These are phyloP conservation scores for Saturnispora bothae DNA, from an alignment of 805 yeast species.

Conservation along the genomic window DNA sequence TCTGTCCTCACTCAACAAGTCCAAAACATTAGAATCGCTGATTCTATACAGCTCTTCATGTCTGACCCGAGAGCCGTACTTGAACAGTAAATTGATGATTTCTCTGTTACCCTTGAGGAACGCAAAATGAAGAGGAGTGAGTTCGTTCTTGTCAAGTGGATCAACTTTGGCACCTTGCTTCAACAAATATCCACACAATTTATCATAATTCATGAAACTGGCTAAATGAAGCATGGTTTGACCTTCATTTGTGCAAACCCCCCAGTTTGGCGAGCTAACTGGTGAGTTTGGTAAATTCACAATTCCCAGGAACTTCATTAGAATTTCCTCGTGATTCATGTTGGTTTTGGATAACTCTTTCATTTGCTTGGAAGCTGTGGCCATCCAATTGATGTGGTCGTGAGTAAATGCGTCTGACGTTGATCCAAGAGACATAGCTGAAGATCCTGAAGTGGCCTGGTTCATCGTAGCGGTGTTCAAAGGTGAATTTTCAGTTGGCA, in stretches of 20 bases:
- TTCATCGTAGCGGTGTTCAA: constrained; percentile 14
- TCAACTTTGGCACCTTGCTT: constrained; percentile 58
- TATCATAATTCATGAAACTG: constrained; percentile 57
- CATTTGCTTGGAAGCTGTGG: constrained; percentile 41
- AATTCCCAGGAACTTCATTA: constrained; percentile 42
- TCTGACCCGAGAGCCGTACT: constrained; percentile 32
- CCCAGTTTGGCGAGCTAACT: constrained; percentile 58
- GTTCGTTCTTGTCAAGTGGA: constrained; percentile 66
- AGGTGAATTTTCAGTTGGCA: constrained; percentile 7
- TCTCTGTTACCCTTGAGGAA: constrained; percentile 63
- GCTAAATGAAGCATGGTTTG: constrained; percentile 87
- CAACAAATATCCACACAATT: constrained; percentile 52
- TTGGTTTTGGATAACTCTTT: constrained; percentile 34
- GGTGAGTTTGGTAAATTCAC: constrained; percentile 59
- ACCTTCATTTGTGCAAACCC: constrained; percentile 70
- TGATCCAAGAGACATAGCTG: not conserved
- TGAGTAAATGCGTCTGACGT: too few relatives aligned
- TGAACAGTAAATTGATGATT: constrained; percentile 49
- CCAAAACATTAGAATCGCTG: constrained; percentile 31
- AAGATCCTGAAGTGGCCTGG: not conserved
- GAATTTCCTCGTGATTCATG: constrained; percentile 38
- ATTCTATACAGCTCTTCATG: constrained; percentile 42
- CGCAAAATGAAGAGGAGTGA: constrained; percentile 83
- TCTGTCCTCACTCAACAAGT: constrained; percentile 19
- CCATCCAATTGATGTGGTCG: constrained; percentile 39